phyloP scores from a whole-genome alignment of 1,139 yeast species.

The Pichia sp. region DNA sequence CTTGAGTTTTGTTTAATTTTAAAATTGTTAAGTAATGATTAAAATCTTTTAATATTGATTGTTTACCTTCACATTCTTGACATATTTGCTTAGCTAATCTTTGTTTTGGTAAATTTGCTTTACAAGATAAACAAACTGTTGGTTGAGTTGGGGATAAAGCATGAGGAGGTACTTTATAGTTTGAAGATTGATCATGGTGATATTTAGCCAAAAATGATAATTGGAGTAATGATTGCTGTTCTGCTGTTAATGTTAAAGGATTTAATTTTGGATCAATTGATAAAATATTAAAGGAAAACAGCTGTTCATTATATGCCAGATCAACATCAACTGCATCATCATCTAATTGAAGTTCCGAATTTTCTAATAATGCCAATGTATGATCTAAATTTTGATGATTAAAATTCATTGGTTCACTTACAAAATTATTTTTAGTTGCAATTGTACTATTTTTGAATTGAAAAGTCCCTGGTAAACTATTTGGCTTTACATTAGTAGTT shows the following conservation, averaged over 20 bases:
- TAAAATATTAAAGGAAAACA: slow-evolving; percentile 19
- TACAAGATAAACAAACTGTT: slow-evolving; percentile 16
- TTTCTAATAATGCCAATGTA: slow-evolving; percentile 15
- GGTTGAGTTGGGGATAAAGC: slow-evolving; percentile 14
- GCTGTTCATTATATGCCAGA: slow-evolving; percentile 18
- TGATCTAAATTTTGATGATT: slow-evolving; percentile 14
- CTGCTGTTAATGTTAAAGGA: slow-evolving; percentile 19
- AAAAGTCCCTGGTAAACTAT: slow-evolving; percentile 8
- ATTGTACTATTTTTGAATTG: slow-evolving; percentile 11
- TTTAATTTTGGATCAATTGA: slow-evolving; percentile 22
- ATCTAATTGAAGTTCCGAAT: slow-evolving; percentile 13
- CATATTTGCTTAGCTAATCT: slow-evolving; percentile 21
- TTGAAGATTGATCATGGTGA: slow-evolving; percentile 19
- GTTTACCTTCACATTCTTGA: slow-evolving; percentile 20
- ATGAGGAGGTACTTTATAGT: slow-evolving; percentile 10
- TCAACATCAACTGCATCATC: slow-evolving; percentile 16
- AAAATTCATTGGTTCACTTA: slow-evolving; percentile 5
- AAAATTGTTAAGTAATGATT: slow-evolving; percentile 23
- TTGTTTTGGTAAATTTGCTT: slow-evolving; percentile 6
- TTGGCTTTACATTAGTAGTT: neutral
- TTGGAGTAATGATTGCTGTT: slow-evolving; percentile 21
- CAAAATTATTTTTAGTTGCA: slow-evolving; percentile 2
- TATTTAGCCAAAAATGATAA: slow-evolving; percentile 19
- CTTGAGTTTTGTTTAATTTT: slow-evolving; percentile 21
- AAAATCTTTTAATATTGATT: slow-evolving; percentile 22